phyloP scores from a whole-genome alignment of 441 rosid genomes.

The Raphanus hybrid region DNA sequence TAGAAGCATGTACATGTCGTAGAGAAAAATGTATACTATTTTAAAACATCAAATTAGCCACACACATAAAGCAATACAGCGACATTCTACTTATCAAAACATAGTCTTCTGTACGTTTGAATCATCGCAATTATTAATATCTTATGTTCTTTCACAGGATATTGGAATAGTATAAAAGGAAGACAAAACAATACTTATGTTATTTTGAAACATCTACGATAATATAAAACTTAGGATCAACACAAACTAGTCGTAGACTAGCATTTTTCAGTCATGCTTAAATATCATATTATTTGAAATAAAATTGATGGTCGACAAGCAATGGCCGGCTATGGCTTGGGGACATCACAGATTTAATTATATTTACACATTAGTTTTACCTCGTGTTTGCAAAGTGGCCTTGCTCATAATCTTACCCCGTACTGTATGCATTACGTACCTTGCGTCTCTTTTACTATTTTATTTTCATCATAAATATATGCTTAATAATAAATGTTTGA shows the following conservation, averaged over 20 bases:
- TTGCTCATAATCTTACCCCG: not conserved
- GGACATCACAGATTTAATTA: not conserved
- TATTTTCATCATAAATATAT: not conserved
- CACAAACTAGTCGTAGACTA: not conserved
- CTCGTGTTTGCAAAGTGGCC: not conserved
- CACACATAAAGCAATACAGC: not conserved
- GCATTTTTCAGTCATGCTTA: not conserved
- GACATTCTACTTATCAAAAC: not conserved
- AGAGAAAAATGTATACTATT: not conserved
- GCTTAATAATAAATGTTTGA: not conserved
- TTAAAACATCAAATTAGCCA: not conserved
- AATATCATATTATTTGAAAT: not conserved
- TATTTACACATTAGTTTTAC: not conserved
- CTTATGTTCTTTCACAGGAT: not conserved
- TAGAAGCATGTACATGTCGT: not conserved
- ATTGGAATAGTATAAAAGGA: not conserved
- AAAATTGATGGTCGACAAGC: conserved; percentile 2
- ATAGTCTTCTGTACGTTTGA: not conserved
- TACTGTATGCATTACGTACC: not conserved
- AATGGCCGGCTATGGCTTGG: not conserved
- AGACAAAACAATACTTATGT: not conserved
- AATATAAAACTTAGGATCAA: not conserved
- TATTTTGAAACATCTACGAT: not conserved
- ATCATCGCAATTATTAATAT: not conserved
- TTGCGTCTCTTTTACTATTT: not conserved